A percentile compares a stretch with the other conserved stretches of the same genome.
Conservation (phyloP, 164 flowering plant genomes). For the Euptelea pleiosperma region DNA sequence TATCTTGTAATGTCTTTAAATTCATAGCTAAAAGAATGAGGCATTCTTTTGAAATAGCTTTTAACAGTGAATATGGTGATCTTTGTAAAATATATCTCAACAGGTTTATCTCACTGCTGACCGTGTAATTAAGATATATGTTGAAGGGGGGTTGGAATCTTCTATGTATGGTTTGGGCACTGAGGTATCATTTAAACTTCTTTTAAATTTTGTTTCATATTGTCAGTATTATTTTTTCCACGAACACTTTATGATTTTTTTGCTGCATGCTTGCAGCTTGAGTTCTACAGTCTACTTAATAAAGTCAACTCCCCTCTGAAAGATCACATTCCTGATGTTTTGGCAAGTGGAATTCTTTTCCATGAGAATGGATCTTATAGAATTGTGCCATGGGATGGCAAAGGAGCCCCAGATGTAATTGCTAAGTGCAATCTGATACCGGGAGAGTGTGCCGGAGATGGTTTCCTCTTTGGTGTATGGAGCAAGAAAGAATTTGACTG, state of each 20-base stretch:
- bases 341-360: slow-evolving; percentile 73
- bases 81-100: slow-evolving; percentile 7
- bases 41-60: background rate
- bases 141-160: slow-evolving; percentile 81
- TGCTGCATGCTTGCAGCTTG: slow-evolving; percentile 56
- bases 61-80: background rate
- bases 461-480: slow-evolving; percentile 74
- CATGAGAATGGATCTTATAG: slow-evolving; percentile 54
- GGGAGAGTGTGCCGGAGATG: slow-evolving; percentile 24
- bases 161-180: slow-evolving; percentile 73
- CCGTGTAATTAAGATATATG: slow-evolving; percentile 68
- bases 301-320: slow-evolving; percentile 56
- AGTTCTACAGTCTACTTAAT: slow-evolving; percentile 57
- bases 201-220: background rate
- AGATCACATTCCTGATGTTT: slow-evolving; percentile 64
- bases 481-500: slow-evolving; percentile 58
- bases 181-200: slow-evolving; percentile 49
- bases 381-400: slow-evolving; percentile 77
- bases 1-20: no score
- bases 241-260: background rate
- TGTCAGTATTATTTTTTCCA: background rate
- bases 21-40: no score
- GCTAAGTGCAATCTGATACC: slow-evolving; percentile 31
- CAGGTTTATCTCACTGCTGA: slow-evolving; percentile 79
- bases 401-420: slow-evolving; percentile 64